Evolutionary conservation across 2,329 filamentous ascomycete genomes (phyloP).

Genomic region (Pestalotiopsis sp.): DNA sequence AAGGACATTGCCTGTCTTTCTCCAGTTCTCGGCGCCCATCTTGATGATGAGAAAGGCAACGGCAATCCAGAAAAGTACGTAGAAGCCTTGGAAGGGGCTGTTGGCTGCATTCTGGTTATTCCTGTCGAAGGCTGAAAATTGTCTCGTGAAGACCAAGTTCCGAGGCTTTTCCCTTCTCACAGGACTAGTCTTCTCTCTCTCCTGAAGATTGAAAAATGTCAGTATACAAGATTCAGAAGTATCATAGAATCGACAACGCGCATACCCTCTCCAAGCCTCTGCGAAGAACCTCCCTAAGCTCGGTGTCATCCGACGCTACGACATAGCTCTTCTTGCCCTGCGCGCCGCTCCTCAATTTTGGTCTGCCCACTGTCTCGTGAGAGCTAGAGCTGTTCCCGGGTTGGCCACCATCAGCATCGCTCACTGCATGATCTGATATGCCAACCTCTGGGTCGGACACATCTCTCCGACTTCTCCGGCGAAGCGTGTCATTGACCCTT

Average conservation of each 20-base stretch:
- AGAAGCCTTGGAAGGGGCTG: slow-evolving; percentile 77
- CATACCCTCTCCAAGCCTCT: slow-evolving; percentile 30
- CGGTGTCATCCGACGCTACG: slow-evolving; percentile 33
- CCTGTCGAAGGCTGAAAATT: slow-evolving; percentile 74
- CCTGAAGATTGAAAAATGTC: slow-evolving; percentile 10
- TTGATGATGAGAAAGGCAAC: slow-evolving; percentile 67
- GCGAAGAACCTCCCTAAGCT: slow-evolving; percentile 39
- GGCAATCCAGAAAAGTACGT: slow-evolving; percentile 75
- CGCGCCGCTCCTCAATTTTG: background rate
- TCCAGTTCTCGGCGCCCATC: slow-evolving; percentile 68
- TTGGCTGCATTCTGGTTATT: slow-evolving; percentile 65
- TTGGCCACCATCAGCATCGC: slow-evolving; percentile 1
- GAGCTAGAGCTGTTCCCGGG: slow-evolving; percentile 13
- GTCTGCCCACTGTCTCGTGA: slow-evolving; percentile 6
- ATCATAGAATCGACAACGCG: background rate
- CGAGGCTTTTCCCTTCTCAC: slow-evolving; percentile 35
- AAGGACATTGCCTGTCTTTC: slow-evolving; percentile 65
- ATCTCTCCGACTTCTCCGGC: slow-evolving; percentile 16
- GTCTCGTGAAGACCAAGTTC: slow-evolving; percentile 69
- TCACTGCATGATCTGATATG: background rate
- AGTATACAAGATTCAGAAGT: too few species aligned
- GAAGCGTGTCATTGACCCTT: slow-evolving; percentile 19
- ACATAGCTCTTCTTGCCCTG: slow-evolving; percentile 24
- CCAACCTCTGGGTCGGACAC: background rate
- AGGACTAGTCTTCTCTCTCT: slow-evolving; percentile 20